phyloP scores from a whole-genome alignment of 352 stramenopile genomes.

The Bremia lactucae region DNA sequence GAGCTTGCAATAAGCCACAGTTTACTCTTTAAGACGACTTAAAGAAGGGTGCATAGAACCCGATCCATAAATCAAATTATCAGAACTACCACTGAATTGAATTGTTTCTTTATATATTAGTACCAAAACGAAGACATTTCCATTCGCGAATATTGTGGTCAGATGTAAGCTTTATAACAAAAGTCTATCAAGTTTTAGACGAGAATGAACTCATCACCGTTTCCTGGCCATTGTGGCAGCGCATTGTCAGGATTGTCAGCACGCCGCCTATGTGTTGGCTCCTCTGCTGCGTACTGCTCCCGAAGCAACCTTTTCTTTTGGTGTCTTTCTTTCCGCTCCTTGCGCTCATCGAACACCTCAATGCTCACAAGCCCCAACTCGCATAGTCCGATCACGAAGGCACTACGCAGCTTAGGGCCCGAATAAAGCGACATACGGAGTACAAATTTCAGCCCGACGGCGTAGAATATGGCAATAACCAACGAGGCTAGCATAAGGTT shows the following conservation, averaged over 20 bases:
- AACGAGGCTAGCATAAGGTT: slow-evolving; percentile 64
- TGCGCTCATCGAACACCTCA: slow-evolving; percentile 60
- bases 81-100: too few relatives aligned
- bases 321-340: slow-evolving; percentile 47
- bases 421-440: slow-evolving; percentile 54
- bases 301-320: slow-evolving; percentile 40
- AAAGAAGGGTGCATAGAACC: too few relatives aligned
- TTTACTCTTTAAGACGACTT: too few relatives aligned
- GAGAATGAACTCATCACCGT: too few relatives aligned
- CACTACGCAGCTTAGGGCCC: slow-evolving; percentile 47
- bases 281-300: slow-evolving; percentile 28
- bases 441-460: slow-evolving; percentile 33
- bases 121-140: too few relatives aligned
- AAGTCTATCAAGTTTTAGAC: too few relatives aligned
- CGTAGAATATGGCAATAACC: slow-evolving; percentile 41
- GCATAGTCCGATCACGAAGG: slow-evolving; percentile 47
- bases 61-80: too few relatives aligned
- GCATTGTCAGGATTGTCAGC: slow-evolving; percentile 15
- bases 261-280: slow-evolving; percentile 17
- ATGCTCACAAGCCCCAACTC: slow-evolving; percentile 61
- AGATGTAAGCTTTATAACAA: too few relatives aligned
- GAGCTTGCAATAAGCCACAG: too few relatives aligned
- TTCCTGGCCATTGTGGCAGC: too few relatives aligned
- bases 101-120: too few relatives aligned
- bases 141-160: too few relatives aligned